Evolutionary conservation across 1,284 basidiomycete genomes (phyloP), one percentile per base, ranked within the genome.

Genomic region (Phylloboletellus chloephorus): DNA sequence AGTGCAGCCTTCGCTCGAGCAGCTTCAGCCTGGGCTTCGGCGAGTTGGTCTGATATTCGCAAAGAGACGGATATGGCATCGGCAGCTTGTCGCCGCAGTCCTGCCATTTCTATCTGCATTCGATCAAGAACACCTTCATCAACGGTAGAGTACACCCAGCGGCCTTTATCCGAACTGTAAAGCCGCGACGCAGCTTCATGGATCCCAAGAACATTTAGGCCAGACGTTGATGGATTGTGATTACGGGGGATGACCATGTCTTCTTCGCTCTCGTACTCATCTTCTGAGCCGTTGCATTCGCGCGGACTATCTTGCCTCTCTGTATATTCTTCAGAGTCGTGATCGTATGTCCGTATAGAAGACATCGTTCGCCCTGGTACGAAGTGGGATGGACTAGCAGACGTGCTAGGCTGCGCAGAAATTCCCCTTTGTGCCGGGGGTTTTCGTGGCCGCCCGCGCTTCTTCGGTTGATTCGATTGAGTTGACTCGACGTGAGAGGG

Each of bases 191-290:
- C 59, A 41, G 43, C 53, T 43, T 58, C 54, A 39, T 54, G 50
- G 37, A 65, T 57, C 16, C 60, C 61, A 34, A 65, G 54, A 39
- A 56, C 39, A 11, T 57, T 49, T n/a, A 63, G 41, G 37, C 61
- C 50, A 15, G 60, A 50, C 10, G 60, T 37, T 34, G 65, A 60
- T 43, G 61, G 58, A 17, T 71, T 67, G 42, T 67, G 67, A 40
- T 67, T 60, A 43, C 68, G 72, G n/a, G 69, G 67, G 41, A 69
- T 55, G 25, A 69, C 52, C 56, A 71, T 63, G 31, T 79, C 79
- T 43, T 82, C 80, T 51, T 82, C 78, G 51, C 79, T 83, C 56
- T 81, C 76, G 46, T 66, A 76, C 19, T 70, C 69, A 13, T 77
- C 72, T 46, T 72, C 73, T 26, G 61, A 61, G 5, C 45, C 46